Percentiles rank a stretch among this genome's conserved stretches.
Conservation (phyloP, 2,329 filamentous ascomycete genomes). For the Cordyceps javanica region DNA sequence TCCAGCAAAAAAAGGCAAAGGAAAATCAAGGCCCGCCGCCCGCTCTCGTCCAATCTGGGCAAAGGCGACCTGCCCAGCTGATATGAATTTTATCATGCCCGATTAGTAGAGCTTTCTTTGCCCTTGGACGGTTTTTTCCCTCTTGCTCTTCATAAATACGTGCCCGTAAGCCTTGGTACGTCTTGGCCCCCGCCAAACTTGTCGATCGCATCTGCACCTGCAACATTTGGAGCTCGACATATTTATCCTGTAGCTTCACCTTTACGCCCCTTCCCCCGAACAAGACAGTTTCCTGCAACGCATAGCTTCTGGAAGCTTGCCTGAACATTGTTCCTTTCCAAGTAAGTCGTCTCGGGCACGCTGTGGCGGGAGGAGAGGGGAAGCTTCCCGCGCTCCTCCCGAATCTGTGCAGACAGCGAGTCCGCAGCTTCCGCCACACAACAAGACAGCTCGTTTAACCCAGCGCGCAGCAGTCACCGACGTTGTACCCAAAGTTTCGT, state of each 20-base stretch:
- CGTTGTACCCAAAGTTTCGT: background rate
- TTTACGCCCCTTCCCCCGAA: background rate
- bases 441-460: background rate
- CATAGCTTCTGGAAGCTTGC: background rate
- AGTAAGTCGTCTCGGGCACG: background rate
- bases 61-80: background rate
- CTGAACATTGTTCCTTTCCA: background rate
- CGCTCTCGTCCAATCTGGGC: background rate
- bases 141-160: background rate
- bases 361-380: background rate
- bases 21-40: conserved; percentile 1
- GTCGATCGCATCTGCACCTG: conserved; percentile 12
- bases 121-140: background rate
- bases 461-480: background rate
- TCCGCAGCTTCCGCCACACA: conserved; percentile 3
- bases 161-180: conserved; percentile 7
- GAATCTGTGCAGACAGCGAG: background rate
- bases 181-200: conserved; percentile 2
- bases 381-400: background rate
- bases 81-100: background rate
- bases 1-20: no score
- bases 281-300: background rate
- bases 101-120: background rate
- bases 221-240: conserved; percentile 1
- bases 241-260: background rate